Base-by-base conservation (phyloP, 2,329 filamentous ascomycete genomes). In the Sporothrix globosa region DNA sequence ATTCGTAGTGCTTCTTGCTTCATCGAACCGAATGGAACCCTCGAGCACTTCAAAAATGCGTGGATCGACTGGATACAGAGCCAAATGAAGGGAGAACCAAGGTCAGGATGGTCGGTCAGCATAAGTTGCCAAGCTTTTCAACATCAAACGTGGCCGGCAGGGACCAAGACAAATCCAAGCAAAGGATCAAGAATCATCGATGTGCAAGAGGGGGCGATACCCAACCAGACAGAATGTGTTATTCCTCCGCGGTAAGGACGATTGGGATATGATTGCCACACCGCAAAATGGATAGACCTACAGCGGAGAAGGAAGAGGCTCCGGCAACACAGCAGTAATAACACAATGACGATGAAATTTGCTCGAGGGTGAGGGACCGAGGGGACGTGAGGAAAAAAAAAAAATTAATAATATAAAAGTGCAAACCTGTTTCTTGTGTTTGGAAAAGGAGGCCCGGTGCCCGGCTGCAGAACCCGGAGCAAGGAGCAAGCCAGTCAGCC, bases 361-460 rank as follows among this genome's bases (percentile, higher is more conserved):
- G 4, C 13, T 34, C 54, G 17, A 14, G n/a, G 2, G 5, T 56
- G 50, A 24, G 50, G n/a, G 21, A 24, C 11, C 24, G 19, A 21
- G 21, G 7, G n/a, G 19, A n/a, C 27, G 14, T 7, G 24, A 34
- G 13, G 44, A 14, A 11, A 14, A 46, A 14, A 46, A 4, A 48
- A 48, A 5, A 30, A 39, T n/a, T 58, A 39, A 58, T 17, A 60
- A 60, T 41, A 63, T 19, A 19, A 44, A 11, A 41, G 46, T 11
- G n/a, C 39, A 63, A 63, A 63, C 60, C 60, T 63, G 60, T 63
- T 63, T 63, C 60, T 63, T 46, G 58, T 63, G 58, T 21, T 34
- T 34, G 34, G 34, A 34, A 10, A 65, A 24, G 14, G 48, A 48
- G 44, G 60, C 27, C 60, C 44, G 60, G 44, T 19, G 24, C n/a